Evolutionary conservation across 805 yeast species (phyloP).

Genomic region (Ogataea salicorniae): DNA sequence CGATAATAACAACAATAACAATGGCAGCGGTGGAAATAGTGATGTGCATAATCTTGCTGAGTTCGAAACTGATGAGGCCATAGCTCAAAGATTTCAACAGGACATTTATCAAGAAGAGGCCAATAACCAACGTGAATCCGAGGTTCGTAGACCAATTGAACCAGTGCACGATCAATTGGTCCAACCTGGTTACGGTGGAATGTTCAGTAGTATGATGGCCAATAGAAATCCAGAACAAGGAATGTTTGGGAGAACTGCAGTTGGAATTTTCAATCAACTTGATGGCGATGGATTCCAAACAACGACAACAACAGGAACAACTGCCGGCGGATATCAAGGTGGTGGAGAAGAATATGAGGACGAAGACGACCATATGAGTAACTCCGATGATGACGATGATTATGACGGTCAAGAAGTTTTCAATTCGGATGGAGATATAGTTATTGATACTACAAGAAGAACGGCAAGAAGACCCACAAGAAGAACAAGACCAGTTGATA

Average conservation of each 20-base stretch:
- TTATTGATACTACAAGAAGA: constrained; percentile 28
- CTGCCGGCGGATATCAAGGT: constrained; percentile 25
- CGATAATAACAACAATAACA: constrained; percentile 14
- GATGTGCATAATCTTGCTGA: constrained; percentile 1
- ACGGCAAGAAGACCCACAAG: constrained; percentile 16
- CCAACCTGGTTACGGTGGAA: constrained; percentile 66
- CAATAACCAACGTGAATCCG: constrained; percentile 34
- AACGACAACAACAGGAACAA: constrained; percentile 31
- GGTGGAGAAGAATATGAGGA: constrained; percentile 29
- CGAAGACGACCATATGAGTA: constrained; percentile 33
- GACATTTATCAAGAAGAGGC: constrained; percentile 50
- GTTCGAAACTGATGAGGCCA: constrained; percentile 36
- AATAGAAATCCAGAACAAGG: constrained; percentile 28
- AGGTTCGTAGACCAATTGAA: constrained; percentile 73
- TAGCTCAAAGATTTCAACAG: constrained; percentile 59
- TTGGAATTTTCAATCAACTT: constrained; percentile 58
- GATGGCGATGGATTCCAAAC: constrained; percentile 28
- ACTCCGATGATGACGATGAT: constrained; percentile 35
- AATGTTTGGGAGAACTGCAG: constrained; percentile 44
- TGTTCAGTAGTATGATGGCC: constrained; percentile 21
- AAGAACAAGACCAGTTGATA: constrained; percentile 25
- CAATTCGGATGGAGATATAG: constrained; percentile 34
- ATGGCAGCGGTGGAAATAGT: background rate
- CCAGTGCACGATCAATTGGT: constrained; percentile 65
- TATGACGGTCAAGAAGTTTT: constrained; percentile 34